Conservation (phyloP, 148 eudicot species). For the Polygonum maritimum region DNA sequence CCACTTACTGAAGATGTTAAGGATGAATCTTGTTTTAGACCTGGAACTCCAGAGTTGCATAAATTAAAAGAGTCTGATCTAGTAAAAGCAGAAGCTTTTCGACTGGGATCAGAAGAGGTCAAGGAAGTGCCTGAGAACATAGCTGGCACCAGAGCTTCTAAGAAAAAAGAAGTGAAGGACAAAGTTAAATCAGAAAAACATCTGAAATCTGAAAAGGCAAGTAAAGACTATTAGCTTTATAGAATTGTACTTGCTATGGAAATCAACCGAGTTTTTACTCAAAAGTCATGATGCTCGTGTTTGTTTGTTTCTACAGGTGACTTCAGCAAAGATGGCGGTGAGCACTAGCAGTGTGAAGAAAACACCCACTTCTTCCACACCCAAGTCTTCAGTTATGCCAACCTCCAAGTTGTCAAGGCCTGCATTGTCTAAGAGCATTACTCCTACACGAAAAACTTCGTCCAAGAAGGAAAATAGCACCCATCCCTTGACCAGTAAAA, state of each 20-base stretch:
- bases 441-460: constrained; percentile 29
- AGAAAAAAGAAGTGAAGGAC: not conserved
- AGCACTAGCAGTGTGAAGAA: constrained; percentile 22
- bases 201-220: not conserved
- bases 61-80: constrained; percentile 22
- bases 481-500: constrained; percentile 33
- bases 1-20: constrained; percentile 15
- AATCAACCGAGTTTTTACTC: not conserved
- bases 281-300: not conserved
- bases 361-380: constrained; percentile 20
- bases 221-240: not conserved
- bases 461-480: constrained; percentile 33
- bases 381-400: constrained; percentile 33
- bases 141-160: not conserved
- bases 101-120: constrained; percentile 17
- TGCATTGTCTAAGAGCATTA: constrained; percentile 20
- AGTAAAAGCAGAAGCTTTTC: constrained; percentile 28
- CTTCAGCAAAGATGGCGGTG: constrained; percentile 27
- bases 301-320: constrained; percentile 24
- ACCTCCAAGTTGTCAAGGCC: constrained; percentile 40
- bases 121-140: constrained; percentile 19
- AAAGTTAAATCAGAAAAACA: constrained; percentile 19
- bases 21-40: constrained; percentile 21
- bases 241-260: constrained; percentile 1
- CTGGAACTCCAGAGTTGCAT: constrained; percentile 15